Conservation (phyloP, 164 flowering plant species). For the Vitis rupestris region DNA sequence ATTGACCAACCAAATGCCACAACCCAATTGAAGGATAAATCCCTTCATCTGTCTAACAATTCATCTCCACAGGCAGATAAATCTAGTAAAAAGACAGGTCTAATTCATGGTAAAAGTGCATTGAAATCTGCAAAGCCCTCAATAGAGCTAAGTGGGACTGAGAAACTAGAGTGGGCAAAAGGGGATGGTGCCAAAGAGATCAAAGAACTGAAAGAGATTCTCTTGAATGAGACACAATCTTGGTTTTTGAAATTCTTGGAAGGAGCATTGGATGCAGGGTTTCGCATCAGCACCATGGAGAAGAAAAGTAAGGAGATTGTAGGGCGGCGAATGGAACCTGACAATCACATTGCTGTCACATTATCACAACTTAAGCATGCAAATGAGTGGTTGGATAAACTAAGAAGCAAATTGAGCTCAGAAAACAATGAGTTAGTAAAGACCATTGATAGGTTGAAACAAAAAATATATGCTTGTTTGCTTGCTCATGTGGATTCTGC, state of each 20-base stretch:
- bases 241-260: constrained; percentile 86
- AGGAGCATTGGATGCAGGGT: constrained; percentile 54
- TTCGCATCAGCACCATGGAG: constrained; percentile 25
- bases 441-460: constrained; percentile 59
- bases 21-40: constrained; percentile 22
- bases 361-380: constrained; percentile 83
- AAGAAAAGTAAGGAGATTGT: constrained; percentile 43
- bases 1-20: constrained; percentile 42
- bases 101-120: constrained; percentile 18
- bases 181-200: constrained; percentile 57
- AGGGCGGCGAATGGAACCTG: constrained; percentile 33
- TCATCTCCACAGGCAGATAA: constrained; percentile 27
- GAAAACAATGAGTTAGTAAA: constrained; percentile 36
- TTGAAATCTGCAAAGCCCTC: constrained; percentile 31
- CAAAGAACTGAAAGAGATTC: constrained; percentile 40
- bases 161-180: constrained; percentile 75
- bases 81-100: constrained; percentile 23
- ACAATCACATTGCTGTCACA: constrained; percentile 58
- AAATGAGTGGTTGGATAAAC: constrained; percentile 74
- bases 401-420: constrained; percentile 23
- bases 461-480: constrained; percentile 70
- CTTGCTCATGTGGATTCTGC: constrained; percentile 79
- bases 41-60: constrained; percentile 18
- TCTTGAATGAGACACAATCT: constrained; percentile 54
- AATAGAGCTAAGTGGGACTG: constrained; percentile 37